Percentiles rank a stretch among this genome's conserved stretches.
phyloP scores from a whole-genome alignment of 805 yeast genomes.

The Wickerhamiella vanderwaltii region DNA sequence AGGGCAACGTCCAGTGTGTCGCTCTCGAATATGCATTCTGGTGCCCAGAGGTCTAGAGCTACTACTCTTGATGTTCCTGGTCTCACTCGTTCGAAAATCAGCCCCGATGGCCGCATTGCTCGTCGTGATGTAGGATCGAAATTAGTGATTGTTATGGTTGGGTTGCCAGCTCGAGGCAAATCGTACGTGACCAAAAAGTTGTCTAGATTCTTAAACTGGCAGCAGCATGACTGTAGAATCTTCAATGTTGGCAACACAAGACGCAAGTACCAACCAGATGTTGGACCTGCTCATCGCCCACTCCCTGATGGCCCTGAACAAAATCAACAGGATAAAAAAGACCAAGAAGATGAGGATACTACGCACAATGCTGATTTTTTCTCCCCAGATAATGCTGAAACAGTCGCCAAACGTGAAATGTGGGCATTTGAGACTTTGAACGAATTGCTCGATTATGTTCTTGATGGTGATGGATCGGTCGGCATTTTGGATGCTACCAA shows the following conservation, averaged over 20 bases:
- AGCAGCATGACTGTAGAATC: slow-evolving; percentile 78
- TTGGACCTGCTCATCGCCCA: slow-evolving; percentile 63
- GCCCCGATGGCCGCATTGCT: slow-evolving; percentile 48
- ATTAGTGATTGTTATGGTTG: slow-evolving; percentile 91
- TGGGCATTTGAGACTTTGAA: slow-evolving; percentile 96
- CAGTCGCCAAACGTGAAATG: slow-evolving; percentile 61
- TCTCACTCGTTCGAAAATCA: slow-evolving; percentile 63
- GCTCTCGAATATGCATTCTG: neutral
- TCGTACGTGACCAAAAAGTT: slow-evolving; percentile 86
- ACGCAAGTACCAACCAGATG: slow-evolving; percentile 47
- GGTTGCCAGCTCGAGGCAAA: slow-evolving; percentile 88
- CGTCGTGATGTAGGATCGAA: slow-evolving; percentile 61
- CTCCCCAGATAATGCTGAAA: slow-evolving; percentile 59
- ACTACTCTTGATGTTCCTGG: slow-evolving; percentile 90
- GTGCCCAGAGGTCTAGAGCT: slow-evolving; percentile 32
- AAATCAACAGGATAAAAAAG: neutral
- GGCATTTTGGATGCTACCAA: slow-evolving; percentile 94
- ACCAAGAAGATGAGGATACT: slow-evolving; percentile 20
- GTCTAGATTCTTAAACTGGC: slow-evolving; percentile 84
- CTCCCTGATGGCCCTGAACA: slow-evolving; percentile 32
- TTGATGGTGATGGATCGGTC: slow-evolving; percentile 75
- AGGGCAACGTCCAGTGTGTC: slow-evolving; percentile 2
- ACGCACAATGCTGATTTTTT: slow-evolving; percentile 74
- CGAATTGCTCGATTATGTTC: slow-evolving; percentile 64
- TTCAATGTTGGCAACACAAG: slow-evolving; percentile 95